Conservation (phyloP, 75 land plant genomes). For the Sequoia sempervirens region DNA sequence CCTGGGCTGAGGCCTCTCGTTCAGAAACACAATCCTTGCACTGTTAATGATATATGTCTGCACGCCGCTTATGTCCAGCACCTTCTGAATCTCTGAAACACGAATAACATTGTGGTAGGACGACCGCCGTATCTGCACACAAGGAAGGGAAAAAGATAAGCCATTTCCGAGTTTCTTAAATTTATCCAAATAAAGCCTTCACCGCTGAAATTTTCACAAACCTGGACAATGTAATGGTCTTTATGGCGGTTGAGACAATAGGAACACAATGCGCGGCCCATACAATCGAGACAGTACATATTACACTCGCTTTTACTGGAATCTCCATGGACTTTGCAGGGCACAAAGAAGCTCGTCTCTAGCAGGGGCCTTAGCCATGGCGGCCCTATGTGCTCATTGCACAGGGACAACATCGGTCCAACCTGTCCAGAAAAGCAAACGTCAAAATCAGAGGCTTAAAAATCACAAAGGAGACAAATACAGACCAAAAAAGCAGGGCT, state of each 20-base stretch:
- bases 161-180: neutral
- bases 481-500: neutral
- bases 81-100: slow-evolving; percentile 85
- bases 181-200: no score
- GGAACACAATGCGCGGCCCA: slow-evolving; percentile 60
- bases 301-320: slow-evolving; percentile 75
- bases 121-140: slow-evolving; percentile 70
- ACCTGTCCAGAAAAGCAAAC: no score
- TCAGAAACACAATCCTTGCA: slow-evolving; percentile 81
- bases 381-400: no score
- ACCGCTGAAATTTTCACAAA: no score
- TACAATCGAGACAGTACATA: slow-evolving; percentile 75
- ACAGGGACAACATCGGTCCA: no score
- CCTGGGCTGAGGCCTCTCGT: slow-evolving; percentile 84
- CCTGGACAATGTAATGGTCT: no score
- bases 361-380: no score
- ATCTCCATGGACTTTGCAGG: slow-evolving; percentile 60
- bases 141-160: neutral
- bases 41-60: slow-evolving; percentile 93
- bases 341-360: slow-evolving; percentile 52
- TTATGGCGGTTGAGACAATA: no score
- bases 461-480: neutral
- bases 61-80: slow-evolving; percentile 66
- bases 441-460: neutral
- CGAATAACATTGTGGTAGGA: slow-evolving; percentile 90